These are phyloP conservation scores for Starmerella vitae DNA, from an alignment of 805 yeast genomes.

Conservation along the genomic window DNA sequence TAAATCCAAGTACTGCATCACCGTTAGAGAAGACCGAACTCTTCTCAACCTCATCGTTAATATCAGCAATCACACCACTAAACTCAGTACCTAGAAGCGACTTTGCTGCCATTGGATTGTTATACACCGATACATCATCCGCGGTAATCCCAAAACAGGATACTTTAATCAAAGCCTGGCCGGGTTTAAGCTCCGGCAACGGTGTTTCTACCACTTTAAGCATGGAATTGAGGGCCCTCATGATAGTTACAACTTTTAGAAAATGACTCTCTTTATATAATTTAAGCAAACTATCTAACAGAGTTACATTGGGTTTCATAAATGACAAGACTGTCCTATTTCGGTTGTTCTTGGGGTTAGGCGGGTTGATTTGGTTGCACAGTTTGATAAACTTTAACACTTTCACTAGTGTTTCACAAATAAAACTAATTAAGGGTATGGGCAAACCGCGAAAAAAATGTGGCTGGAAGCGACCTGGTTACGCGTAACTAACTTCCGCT, in stretches of 20 bases:
- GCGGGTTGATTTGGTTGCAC: too few relatives aligned
- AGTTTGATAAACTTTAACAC: too few relatives aligned
- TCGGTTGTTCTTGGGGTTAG: too few relatives aligned
- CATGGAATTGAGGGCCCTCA: constrained; percentile 23
- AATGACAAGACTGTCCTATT: too few relatives aligned
- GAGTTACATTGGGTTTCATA: too few relatives aligned
- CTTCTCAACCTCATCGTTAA: constrained; percentile 1
- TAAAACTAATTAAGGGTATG: constrained; percentile 7
- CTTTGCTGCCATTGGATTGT: not conserved
- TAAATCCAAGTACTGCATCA: constrained; percentile 29
- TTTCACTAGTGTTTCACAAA: too few relatives aligned
- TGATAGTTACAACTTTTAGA: constrained; percentile 9
- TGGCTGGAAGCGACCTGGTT: not conserved
- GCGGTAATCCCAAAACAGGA: constrained; percentile 28
- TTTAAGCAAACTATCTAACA: too few relatives aligned
- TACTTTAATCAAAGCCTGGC: constrained; percentile 26
- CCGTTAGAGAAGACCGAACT: constrained; percentile 21
- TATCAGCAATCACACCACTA: constrained; percentile 25
- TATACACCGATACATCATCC: constrained; percentile 25
- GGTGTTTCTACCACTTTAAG: constrained; percentile 20
- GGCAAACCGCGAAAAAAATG: not conserved
- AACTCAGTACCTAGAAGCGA: constrained; percentile 28
- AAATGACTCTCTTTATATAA: too few relatives aligned
- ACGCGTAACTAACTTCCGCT: not conserved
- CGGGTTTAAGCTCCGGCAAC: constrained; percentile 15